Evolutionary conservation across 75 land plant species (phyloP), one percentile per base, ranked within the genome.

Genomic region (Cupressus sempervirens): DNA sequence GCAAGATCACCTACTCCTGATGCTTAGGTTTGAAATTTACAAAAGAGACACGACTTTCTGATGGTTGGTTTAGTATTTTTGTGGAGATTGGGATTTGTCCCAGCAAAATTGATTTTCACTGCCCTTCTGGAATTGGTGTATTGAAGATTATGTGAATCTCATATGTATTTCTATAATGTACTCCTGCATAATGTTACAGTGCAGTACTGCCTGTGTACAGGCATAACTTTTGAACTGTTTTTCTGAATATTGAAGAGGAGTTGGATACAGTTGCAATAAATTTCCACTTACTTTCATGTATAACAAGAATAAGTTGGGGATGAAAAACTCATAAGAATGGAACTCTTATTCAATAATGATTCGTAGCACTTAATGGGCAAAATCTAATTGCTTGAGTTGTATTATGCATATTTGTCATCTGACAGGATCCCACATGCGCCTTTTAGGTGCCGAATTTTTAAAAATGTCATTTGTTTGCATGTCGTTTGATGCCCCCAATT

Each of bases 1-100:
- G 87, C 91, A 15, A 91, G 86, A 79, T 85, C 83, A 34, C 65
- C 83, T 32, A 82, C 83, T 50, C 83, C 83, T 32, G 83, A 82
- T 6, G 34, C 62, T 14, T 82, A 35, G 34, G 26, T 14, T 72
- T 30, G 35, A 72, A 72, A 30, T 72, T 72, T 11, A 72, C 35
- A 72, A 32, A 32, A 32, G 36, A 72, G 35, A 72, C 32, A 13
- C 1, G 32, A 32, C 26, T 62, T 62, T 23, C 67, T 62, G n/a
- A 62, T 23, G 67, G n/a, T 26, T 23, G 67, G n/a, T 26, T 20
- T 29, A 62, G n/a, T 62, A 72, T 72, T 7, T 4, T 72, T 12
- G 32, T 32, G 32, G 74, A 30, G 14, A 72, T 72, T 72, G 74
- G 74, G 32, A 72, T 72, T 72, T 7, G 12, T 72, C 35, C 10